phyloP scores from a whole-genome alignment of 805 yeast species.

The Ogataea corticis region DNA sequence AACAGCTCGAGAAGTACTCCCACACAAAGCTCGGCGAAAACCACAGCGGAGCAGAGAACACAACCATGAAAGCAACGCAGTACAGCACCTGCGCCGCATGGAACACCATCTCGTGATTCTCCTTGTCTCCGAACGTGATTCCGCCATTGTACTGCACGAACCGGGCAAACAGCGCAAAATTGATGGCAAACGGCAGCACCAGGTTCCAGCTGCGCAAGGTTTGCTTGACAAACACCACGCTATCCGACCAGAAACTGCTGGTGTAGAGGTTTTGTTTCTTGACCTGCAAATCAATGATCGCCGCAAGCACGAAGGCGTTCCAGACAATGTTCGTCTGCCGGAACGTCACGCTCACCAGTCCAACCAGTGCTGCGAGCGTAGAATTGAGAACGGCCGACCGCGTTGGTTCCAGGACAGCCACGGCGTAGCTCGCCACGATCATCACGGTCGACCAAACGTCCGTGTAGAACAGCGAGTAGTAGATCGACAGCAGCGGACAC shows the following conservation, averaged over 20 bases:
- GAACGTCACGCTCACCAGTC: slow-evolving; percentile 65
- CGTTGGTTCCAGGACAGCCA: slow-evolving; percentile 38
- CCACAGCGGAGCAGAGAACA: slow-evolving; percentile 80
- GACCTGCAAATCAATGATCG: slow-evolving; percentile 52
- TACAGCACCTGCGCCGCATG: slow-evolving; percentile 85
- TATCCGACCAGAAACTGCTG: slow-evolving; percentile 30
- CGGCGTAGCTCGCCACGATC: slow-evolving; percentile 54
- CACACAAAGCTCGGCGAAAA: slow-evolving; percentile 42
- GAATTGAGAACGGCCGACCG: slow-evolving; percentile 25
- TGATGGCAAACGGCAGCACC: slow-evolving; percentile 52
- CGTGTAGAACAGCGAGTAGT: slow-evolving; percentile 80
- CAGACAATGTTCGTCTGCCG: slow-evolving; percentile 93
- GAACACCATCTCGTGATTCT: slow-evolving; percentile 69
- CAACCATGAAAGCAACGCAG: slow-evolving; percentile 60
- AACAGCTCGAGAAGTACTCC: slow-evolving; percentile 39
- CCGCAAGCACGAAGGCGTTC: slow-evolving; percentile 62
- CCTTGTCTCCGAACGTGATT: slow-evolving; percentile 88
- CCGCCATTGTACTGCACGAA: slow-evolving; percentile 76
- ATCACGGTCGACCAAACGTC: slow-evolving; percentile 89
- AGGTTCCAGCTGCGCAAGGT: slow-evolving; percentile 33
- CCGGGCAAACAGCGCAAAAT: slow-evolving; percentile 50
- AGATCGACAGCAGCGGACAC: slow-evolving; percentile 73
- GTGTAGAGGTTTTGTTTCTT: slow-evolving; percentile 32
- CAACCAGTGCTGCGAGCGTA: slow-evolving; percentile 50
- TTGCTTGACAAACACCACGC: slow-evolving; percentile 27